These are phyloP conservation scores for Cymbidium sinense DNA, from an alignment of 106 monocot species.

Conservation along the genomic window DNA sequence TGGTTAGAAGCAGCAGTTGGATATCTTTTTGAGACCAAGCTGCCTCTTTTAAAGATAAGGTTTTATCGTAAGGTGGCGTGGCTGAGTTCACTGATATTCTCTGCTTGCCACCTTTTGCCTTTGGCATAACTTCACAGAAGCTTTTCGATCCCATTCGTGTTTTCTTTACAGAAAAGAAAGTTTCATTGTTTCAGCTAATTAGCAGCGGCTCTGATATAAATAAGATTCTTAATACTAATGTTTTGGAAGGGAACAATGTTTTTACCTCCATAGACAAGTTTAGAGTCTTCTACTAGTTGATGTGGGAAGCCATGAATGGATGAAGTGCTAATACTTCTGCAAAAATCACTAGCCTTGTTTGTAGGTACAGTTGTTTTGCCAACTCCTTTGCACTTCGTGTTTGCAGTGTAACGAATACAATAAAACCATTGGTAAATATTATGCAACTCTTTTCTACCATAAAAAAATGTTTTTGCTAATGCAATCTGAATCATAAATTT, in stretches of 20 bases:
- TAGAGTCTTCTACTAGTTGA: conserved; percentile 1
- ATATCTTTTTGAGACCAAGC: background rate
- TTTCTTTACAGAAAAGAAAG: background rate
- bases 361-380: background rate
- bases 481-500: background rate
- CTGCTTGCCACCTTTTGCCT: background rate
- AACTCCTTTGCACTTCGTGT: background rate
- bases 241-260: background rate
- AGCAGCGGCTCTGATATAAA: background rate
- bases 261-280: background rate
- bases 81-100: background rate
- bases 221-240: background rate
- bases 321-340: background rate
- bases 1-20: background rate
- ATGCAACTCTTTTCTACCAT: background rate
- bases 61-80: background rate
- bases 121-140: background rate
- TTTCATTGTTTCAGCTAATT: background rate
- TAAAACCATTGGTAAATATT: background rate
- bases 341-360: background rate
- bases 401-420: background rate
- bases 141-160: background rate
- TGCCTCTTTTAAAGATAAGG: background rate
- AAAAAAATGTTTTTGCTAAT: background rate
- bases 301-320: background rate